Evolutionary conservation across 2,329 filamentous ascomycete genomes (phyloP).

Genomic region (Ceratocystis albifundus): DNA sequence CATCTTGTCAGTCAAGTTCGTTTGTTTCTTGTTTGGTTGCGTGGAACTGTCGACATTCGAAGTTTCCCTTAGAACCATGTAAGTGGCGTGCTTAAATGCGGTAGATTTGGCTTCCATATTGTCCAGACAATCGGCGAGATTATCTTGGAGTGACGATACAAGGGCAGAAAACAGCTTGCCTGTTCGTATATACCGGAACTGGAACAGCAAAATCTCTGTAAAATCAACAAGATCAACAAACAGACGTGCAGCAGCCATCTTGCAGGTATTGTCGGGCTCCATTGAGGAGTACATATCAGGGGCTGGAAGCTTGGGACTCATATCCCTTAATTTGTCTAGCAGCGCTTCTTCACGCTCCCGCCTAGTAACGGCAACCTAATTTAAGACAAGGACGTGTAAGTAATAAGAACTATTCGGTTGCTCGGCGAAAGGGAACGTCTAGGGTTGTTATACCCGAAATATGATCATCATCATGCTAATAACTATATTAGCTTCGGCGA

Average conservation of each 20-base stretch:
- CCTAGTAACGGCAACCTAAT: constrained; percentile 15
- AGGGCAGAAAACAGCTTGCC: constrained; percentile 19
- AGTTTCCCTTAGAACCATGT: background rate
- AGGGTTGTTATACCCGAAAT: constrained; percentile 11
- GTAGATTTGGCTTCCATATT: constrained; percentile 12
- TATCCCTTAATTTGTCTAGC: constrained; percentile 6
- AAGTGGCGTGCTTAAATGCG: constrained; percentile 6
- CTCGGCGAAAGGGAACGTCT: background rate
- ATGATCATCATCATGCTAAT: constrained; percentile 20
- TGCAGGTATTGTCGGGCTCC: constrained; percentile 17
- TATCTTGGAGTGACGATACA: constrained; percentile 4
- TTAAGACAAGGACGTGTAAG: background rate
- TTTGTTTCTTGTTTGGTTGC: constrained; percentile 30
- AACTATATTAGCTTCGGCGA: constrained; percentile 15
- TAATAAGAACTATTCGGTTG: background rate
- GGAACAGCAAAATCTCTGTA: constrained; percentile 15
- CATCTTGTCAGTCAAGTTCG: constrained; percentile 39
- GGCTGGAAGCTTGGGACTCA: constrained; percentile 12
- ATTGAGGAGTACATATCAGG: constrained; percentile 10
- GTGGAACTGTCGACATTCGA: background rate
- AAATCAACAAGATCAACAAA: constrained; percentile 18
- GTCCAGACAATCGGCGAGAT: constrained; percentile 13
- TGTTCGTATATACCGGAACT: constrained; percentile 17
- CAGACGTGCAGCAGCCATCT: constrained; percentile 15
- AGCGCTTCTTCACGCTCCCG: constrained; percentile 20